Evolutionary conservation across 257 asterid genomes (phyloP).

Genomic region (Paulownia fortunei): DNA sequence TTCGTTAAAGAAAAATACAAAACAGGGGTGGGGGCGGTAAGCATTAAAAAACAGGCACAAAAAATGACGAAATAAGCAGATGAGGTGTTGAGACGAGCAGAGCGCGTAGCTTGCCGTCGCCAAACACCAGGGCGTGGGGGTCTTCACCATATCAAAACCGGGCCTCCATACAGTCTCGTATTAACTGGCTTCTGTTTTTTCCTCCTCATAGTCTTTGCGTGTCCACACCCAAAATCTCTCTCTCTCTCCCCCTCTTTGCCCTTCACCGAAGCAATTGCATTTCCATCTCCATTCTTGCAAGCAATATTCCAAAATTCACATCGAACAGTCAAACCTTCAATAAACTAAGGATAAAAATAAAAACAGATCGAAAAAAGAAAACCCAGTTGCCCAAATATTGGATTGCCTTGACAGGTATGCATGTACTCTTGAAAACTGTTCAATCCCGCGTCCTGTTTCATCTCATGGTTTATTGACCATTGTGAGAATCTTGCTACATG

Average conservation of each 20-base stretch:
- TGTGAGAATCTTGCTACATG: conserved; percentile 14
- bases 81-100: conserved; percentile 27
- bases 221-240: conserved; percentile 47
- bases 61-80: conserved; percentile 13
- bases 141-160: conserved; percentile 42
- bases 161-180: conserved; percentile 53
- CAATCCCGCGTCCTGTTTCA: conserved; percentile 34
- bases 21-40: too few relatives aligned
- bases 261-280: conserved; percentile 54
- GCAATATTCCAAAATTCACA: conserved; percentile 26
- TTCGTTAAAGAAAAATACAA: background rate
- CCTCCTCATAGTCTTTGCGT: conserved; percentile 48
- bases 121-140: conserved; percentile 25
- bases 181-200: conserved; percentile 37
- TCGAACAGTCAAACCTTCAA: conserved; percentile 34
- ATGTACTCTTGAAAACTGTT: conserved; percentile 29
- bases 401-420: conserved; percentile 45
- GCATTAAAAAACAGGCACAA: too few relatives aligned
- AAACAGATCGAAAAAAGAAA: conserved; percentile 14
- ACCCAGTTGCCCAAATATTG: conserved; percentile 36
- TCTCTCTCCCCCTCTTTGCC: conserved; percentile 40
- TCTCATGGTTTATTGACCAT: background rate
- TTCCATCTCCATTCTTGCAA: conserved; percentile 25
- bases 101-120: conserved; percentile 27
- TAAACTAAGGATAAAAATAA: conserved; percentile 15